phyloP scores from a whole-genome alignment of 768 basidiomycete genomes.

The Xerocomellus intermedius region DNA sequence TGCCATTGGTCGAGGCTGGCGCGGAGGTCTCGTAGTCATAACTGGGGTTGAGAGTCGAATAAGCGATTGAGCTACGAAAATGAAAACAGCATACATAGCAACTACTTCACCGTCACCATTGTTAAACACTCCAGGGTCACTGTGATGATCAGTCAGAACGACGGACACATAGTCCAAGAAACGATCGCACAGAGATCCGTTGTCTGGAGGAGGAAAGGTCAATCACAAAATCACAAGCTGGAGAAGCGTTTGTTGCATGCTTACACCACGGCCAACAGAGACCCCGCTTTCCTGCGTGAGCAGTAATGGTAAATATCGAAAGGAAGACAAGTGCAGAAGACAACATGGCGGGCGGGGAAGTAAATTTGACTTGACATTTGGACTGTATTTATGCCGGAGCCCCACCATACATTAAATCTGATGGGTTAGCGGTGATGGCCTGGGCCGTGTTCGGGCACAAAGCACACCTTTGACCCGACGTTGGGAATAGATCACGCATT shows the following conservation, averaged over 20 bases:
- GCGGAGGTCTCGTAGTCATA: slow-evolving; percentile 39
- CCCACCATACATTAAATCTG: too few relatives aligned
- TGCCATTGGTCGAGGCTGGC: slow-evolving; percentile 36
- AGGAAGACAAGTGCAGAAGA: slow-evolving; percentile 15
- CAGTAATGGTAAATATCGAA: slow-evolving; percentile 16
- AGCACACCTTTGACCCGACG: too few relatives aligned
- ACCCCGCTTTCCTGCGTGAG: slow-evolving; percentile 38
- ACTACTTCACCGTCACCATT: slow-evolving; percentile 36
- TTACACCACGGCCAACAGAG: slow-evolving; percentile 38
- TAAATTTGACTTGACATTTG: not conserved
- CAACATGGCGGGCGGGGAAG: slow-evolving; percentile 15
- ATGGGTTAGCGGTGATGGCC: too few relatives aligned
- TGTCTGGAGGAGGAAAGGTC: slow-evolving; percentile 17
- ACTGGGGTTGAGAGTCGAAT: slow-evolving; percentile 11
- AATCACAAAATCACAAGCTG: not conserved
- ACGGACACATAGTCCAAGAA: not conserved
- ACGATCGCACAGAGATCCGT: slow-evolving; percentile 28
- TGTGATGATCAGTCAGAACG: slow-evolving; percentile 10
- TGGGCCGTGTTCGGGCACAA: too few relatives aligned
- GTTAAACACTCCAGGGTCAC: slow-evolving; percentile 31
- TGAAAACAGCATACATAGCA: slow-evolving; percentile 27
- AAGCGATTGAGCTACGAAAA: not conserved
- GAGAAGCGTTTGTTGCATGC: not conserved
- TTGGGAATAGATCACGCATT: too few relatives aligned
- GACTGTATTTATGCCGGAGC: too few relatives aligned